Conservation (phyloP, 1,284 basidiomycete species). For the Ceratobasidium sp. region DNA sequence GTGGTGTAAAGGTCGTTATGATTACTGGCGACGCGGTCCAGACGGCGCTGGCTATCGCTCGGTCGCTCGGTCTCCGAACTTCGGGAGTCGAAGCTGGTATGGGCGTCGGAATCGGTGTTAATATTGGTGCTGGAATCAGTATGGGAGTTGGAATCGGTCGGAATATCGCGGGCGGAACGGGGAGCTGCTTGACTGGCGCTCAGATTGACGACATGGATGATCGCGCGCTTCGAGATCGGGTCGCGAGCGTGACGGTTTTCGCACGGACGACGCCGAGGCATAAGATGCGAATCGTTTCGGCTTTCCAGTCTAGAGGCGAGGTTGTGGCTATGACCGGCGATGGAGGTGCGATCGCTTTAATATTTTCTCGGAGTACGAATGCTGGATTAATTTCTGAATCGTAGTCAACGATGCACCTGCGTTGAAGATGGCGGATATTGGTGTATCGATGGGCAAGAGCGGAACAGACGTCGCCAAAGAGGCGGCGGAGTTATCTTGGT, state of each 20-base stretch:
- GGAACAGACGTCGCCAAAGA: slow-evolving; percentile 99
- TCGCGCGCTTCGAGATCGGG: slow-evolving; percentile 82
- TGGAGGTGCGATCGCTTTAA: slow-evolving; percentile 64
- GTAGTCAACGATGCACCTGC: slow-evolving; percentile 96
- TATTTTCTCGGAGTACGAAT: no score
- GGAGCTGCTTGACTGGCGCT: slow-evolving; percentile 78
- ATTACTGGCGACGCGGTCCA: slow-evolving; percentile 96
- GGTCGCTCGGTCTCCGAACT: slow-evolving; percentile 83
- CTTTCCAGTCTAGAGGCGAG: slow-evolving; percentile 86
- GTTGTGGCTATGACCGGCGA: slow-evolving; percentile 99
- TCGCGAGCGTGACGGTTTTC: slow-evolving; percentile 85
- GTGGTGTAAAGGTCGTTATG: slow-evolving; percentile 96
- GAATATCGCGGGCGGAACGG: slow-evolving; percentile 47
- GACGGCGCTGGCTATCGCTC: slow-evolving; percentile 90
- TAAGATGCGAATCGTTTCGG: slow-evolving; percentile 96
- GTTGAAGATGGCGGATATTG: slow-evolving; percentile 97
- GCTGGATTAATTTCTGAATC: neutral
- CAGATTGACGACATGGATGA: slow-evolving; percentile 87
- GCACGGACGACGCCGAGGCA: slow-evolving; percentile 95
- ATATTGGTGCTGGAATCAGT: slow-evolving; percentile 16
- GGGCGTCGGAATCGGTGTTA: slow-evolving; percentile 2
- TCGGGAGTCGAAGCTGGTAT: slow-evolving; percentile 30
- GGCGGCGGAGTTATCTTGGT: slow-evolving; percentile 97
- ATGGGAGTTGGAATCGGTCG: slow-evolving; percentile 40
- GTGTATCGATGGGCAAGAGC: slow-evolving; percentile 95